phyloP scores from a whole-genome alignment of 352 stramenopile species.

The Phytophthora chlamydospora region DNA sequence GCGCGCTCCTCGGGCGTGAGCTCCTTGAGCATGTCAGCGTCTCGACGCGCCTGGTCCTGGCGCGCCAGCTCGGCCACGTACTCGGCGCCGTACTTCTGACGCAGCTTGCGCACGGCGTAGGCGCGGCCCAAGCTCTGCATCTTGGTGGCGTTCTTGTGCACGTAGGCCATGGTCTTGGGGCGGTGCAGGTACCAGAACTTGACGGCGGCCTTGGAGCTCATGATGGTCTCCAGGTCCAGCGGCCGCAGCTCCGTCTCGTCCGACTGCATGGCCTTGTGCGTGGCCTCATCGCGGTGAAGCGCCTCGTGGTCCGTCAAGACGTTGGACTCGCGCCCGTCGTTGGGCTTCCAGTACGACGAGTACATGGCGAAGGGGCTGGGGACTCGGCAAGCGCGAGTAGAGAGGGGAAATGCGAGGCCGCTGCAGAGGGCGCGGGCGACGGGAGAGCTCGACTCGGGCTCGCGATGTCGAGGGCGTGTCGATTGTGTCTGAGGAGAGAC shows the following conservation, averaged over 20 bases:
- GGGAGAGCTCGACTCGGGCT: background rate
- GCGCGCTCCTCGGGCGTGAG: conserved; percentile 67
- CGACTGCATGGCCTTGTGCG: conserved; percentile 81
- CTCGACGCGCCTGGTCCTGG: conserved; percentile 65
- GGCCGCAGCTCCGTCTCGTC: conserved; percentile 80
- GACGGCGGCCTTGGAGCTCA: conserved; percentile 86
- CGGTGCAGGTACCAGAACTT: conserved; percentile 92
- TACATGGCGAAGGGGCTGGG: conserved; percentile 56
- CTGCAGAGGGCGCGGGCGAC: background rate
- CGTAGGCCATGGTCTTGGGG: conserved; percentile 90
- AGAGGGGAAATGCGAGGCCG: conserved; percentile 35
- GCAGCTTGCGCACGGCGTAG: conserved; percentile 77
- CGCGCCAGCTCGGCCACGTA: conserved; percentile 82
- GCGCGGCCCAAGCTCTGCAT: conserved; percentile 82
- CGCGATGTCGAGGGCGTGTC: conserved; percentile 26
- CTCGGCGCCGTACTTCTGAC: conserved; percentile 77
- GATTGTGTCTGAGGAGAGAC: conserved; percentile 31
- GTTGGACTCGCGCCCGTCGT: conserved; percentile 71
- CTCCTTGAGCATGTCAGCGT: conserved; percentile 68
- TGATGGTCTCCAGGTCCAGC: conserved; percentile 88
- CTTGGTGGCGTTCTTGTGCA: conserved; percentile 90
- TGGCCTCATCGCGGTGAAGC: conserved; percentile 78
- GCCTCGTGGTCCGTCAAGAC: conserved; percentile 85
- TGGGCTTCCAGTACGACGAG: conserved; percentile 87
- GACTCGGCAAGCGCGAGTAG: conserved; percentile 36